Conservation (phyloP, 2,329 filamentous ascomycete genomes). For the Drechslerella stenobrocha region DNA sequence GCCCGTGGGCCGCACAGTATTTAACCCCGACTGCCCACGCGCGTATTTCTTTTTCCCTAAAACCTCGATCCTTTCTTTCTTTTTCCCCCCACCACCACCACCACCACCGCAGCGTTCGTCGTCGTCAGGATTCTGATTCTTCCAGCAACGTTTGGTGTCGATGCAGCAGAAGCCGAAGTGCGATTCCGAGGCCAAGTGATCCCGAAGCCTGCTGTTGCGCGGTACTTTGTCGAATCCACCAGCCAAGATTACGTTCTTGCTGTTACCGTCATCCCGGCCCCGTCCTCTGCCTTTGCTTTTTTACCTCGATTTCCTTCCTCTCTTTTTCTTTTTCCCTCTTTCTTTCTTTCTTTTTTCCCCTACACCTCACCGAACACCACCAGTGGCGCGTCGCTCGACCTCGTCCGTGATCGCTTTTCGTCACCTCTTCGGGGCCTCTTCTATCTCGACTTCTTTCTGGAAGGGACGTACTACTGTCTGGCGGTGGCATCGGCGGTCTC, state of each 20-base stretch:
- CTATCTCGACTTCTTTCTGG: background rate
- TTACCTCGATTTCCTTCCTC: conserved; percentile 48
- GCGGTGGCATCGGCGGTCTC: conserved; percentile 13
- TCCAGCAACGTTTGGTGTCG: conserved; percentile 8
- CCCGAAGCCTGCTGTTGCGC: background rate
- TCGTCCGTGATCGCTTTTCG: conserved; percentile 3
- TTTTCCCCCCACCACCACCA: conserved; percentile 25
- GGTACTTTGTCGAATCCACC: background rate
- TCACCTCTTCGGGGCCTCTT: conserved; percentile 13
- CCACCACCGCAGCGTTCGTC: too few relatives aligned
- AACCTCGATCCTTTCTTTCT: conserved; percentile 40
- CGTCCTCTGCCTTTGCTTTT: conserved; percentile 46
- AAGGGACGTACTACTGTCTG: conserved; percentile 31
- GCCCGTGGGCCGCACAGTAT: conserved; percentile 33
- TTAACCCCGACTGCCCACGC: conserved; percentile 46
- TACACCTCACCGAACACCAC: conserved; percentile 21
- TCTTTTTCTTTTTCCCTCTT: conserved; percentile 48
- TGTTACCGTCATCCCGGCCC: conserved; percentile 17
- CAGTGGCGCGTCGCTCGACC: conserved; percentile 24
- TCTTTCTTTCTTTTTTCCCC: conserved; percentile 37
- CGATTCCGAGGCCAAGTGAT: conserved; percentile 4
- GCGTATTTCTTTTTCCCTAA: conserved; percentile 42
- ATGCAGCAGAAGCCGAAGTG: conserved; percentile 7
- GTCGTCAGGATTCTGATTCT: background rate
- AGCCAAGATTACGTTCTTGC: conserved; percentile 3